Base-by-base conservation (phyloP, 768 basidiomycete species). In the Tylopilus subfusipes region DNA sequence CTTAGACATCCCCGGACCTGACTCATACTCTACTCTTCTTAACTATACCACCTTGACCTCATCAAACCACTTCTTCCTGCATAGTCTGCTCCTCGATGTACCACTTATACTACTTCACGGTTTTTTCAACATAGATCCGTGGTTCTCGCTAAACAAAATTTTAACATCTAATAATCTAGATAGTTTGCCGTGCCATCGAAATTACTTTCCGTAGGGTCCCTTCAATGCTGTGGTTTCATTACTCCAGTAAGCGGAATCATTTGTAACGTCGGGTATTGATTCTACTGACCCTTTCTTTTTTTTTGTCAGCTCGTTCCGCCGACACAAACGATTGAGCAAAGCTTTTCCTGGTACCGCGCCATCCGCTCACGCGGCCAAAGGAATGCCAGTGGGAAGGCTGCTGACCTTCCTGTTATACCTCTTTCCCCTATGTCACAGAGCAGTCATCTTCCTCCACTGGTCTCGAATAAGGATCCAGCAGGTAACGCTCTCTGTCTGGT, bases 61-160 rank as follows among this genome's bases (percentile, higher is more conserved):
- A 47, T 48, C 59, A 53, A 63, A 47, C 40, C 39, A 47, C 49
- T 58, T 49, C 60, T 47, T 48, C 55, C 57, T 63, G 67, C 69
- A 70, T 71, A 72, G 61, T 56, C 59, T 65, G 55, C 62, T 67
- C 51, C 46, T 54, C 39, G 43, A 68, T 72, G 71, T 70, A 70
- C 42, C 65, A 53, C 56, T 50, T 67, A 62, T 59, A 55, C 55
- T 59, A 58, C 48, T 36, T 54, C 56, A 42, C 54, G 52, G 38
- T 43, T 48, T 59, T 53, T 56, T 47, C 60, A 60, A 68, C 65
- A 63, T 69, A 69, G 65, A 69, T 47, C 55, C 54, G 58, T 68
- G 68, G 50, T 48, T 38, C 47, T 53, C 44, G 59, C 45, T 55
- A 42, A 58, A 54, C 61, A 31, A 50, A 14, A 14, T 46, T 53